These are phyloP conservation scores for Pinus taeda DNA, from an alignment of 75 land plant species.

Conservation along the genomic window DNA sequence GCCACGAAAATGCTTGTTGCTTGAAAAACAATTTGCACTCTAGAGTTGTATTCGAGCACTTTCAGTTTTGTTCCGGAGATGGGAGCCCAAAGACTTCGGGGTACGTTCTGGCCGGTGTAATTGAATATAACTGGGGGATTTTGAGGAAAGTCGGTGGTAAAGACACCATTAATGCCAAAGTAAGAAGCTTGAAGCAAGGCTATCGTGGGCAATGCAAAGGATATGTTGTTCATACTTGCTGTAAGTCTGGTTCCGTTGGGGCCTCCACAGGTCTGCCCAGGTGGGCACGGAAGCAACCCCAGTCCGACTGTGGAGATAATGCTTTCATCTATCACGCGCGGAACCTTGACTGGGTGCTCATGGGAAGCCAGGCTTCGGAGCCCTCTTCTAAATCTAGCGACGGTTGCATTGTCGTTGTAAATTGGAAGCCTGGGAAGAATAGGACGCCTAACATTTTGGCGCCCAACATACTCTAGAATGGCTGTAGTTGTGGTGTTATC, in stretches of 20 bases:
- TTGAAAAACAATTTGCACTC: too few species aligned
- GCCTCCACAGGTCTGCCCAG: slow-evolving; percentile 39
- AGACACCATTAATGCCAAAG: too few species aligned
- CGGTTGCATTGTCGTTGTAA: slow-evolving; percentile 54
- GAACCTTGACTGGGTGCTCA: slow-evolving; percentile 23
- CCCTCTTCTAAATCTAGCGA: slow-evolving; percentile 25
- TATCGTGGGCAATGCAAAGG: slow-evolving; percentile 56
- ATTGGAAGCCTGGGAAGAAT: slow-evolving; percentile 45
- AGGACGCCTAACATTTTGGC: neutral
- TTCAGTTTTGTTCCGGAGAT: too few species aligned
- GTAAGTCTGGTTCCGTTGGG: slow-evolving; percentile 50
- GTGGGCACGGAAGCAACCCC: slow-evolving; percentile 40
- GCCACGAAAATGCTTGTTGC: too few species aligned
- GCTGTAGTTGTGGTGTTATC: slow-evolving; percentile 77
- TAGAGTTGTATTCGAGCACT: too few species aligned
- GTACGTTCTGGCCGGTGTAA: too few species aligned
- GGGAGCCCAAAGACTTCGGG: too few species aligned
- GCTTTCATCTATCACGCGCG: slow-evolving; percentile 30
- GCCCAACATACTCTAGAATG: slow-evolving; percentile 33
- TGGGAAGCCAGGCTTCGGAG: slow-evolving; percentile 29
- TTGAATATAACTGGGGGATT: too few species aligned
- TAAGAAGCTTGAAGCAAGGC: slow-evolving; percentile 49
- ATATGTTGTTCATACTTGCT: slow-evolving; percentile 81
- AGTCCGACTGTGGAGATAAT: slow-evolving; percentile 72
- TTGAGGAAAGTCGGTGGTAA: too few species aligned